Percentiles rank a stretch among this genome's conserved stretches.
phyloP scores from a whole-genome alignment of 768 basidiomycete genomes.

The Leucocoprinus leucothites region DNA sequence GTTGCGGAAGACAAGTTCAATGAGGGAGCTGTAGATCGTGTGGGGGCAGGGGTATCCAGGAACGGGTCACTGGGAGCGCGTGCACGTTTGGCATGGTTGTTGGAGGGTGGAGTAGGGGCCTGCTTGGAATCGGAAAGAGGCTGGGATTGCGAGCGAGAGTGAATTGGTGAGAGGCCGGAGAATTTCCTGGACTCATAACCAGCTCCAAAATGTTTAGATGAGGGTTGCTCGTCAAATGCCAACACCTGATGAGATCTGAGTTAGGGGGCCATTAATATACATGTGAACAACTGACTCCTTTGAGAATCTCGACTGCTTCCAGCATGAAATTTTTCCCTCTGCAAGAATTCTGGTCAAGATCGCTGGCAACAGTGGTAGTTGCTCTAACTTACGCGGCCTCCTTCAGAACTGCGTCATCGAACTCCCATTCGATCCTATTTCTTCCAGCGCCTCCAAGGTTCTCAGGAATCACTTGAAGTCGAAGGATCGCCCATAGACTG shows the following conservation, averaged over 20 bases:
- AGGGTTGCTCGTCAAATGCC: conserved; percentile 72
- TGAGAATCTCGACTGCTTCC: conserved; percentile 84
- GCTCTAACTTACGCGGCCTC: conserved; percentile 78
- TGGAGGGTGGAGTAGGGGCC: conserved; percentile 30
- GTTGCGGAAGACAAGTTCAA: conserved; percentile 40
- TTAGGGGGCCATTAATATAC: conserved; percentile 11
- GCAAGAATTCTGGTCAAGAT: conserved; percentile 21
- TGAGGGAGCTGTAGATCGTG: conserved; percentile 52
- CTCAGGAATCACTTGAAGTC: conserved; percentile 78
- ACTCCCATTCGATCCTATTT: conserved; percentile 78
- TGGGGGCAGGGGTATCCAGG: conserved; percentile 59
- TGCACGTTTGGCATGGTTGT: conserved; percentile 55
- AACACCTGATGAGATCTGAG: conserved; percentile 31
- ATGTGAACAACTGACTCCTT: conserved; percentile 65
- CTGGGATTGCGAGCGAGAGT: conserved; percentile 56
- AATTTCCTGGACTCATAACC: conserved; percentile 31
- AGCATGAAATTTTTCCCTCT: conserved; percentile 95
- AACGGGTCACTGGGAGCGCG: conserved; percentile 81
- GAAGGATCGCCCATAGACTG: conserved; percentile 73
- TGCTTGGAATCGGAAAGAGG: conserved; percentile 43
- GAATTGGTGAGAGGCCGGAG: conserved; percentile 34
- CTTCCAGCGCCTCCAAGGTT: conserved; percentile 78
- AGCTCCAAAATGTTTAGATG: conserved; percentile 32
- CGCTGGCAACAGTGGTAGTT: conserved; percentile 13
- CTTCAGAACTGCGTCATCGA: conserved; percentile 93